A percentile compares a stretch with the other conserved stretches of the same genome.
Evolutionary conservation across 2,329 filamentous ascomycete genomes (phyloP).

Genomic region (Talaromyces rugulosus): DNA sequence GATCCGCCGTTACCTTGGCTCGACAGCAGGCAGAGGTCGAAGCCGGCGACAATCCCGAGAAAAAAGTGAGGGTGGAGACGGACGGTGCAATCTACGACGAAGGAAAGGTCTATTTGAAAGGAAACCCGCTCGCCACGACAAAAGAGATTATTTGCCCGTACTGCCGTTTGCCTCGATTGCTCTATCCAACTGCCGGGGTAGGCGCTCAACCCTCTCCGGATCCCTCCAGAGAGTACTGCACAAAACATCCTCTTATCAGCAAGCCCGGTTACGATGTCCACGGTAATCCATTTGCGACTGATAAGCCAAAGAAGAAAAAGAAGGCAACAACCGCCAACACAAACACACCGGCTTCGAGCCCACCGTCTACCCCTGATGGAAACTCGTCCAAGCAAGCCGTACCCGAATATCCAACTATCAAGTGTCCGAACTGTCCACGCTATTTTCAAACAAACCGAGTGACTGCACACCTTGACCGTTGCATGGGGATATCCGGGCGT

Average conservation of each 20-base stretch:
- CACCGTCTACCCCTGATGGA: constrained; percentile 28
- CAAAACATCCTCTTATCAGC: constrained; percentile 55
- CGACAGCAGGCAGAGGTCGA: constrained; percentile 42
- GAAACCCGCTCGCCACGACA: constrained; percentile 55
- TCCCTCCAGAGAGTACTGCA: constrained; percentile 55
- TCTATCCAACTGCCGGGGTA: constrained; percentile 53
- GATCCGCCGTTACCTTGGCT: constrained; percentile 43
- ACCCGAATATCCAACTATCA: constrained; percentile 39
- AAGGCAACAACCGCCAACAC: constrained; percentile 22
- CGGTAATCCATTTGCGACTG: constrained; percentile 45
- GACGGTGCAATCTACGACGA: constrained; percentile 50
- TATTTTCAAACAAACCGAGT: constrained; percentile 59
- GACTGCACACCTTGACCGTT: constrained; percentile 59
- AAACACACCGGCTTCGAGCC: constrained; percentile 33
- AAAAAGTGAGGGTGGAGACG: constrained; percentile 43
- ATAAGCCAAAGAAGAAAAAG: constrained; percentile 39
- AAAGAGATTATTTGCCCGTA: constrained; percentile 58
- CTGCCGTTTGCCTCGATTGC: constrained; percentile 57
- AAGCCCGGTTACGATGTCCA: constrained; percentile 59
- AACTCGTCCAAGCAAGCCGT: constrained; percentile 24
- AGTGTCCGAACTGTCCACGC: constrained; percentile 58
- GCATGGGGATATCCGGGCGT: constrained; percentile 54
- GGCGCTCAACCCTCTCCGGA: constrained; percentile 47
- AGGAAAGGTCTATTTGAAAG: constrained; percentile 51
- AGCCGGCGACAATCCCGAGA: constrained; percentile 26